Conservation (phyloP, 2,329 filamentous ascomycete genomes). For the Lachnellula suecica region DNA sequence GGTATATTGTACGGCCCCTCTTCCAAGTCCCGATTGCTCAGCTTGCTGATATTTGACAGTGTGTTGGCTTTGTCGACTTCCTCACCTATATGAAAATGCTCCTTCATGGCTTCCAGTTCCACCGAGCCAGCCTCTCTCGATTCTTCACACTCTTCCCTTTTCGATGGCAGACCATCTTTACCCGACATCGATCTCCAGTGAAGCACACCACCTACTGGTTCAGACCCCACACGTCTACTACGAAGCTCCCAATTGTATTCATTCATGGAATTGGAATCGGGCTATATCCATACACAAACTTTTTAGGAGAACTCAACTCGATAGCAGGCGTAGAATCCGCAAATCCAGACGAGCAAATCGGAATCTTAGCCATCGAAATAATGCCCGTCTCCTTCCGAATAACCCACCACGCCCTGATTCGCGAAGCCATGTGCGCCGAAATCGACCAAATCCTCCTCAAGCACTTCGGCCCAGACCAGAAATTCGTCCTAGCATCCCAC, state of each 20-base stretch:
- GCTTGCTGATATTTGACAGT: slow-evolving; percentile 17
- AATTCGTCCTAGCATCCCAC: slow-evolving; percentile 53
- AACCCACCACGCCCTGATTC: slow-evolving; percentile 46
- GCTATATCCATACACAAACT: slow-evolving; percentile 55
- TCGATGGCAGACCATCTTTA: slow-evolving; percentile 47
- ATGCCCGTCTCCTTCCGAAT: slow-evolving; percentile 59
- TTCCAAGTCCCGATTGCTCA: neutral
- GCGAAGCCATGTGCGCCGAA: slow-evolving; percentile 49
- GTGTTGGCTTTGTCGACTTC: slow-evolving; percentile 35
- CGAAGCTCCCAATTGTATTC: slow-evolving; percentile 56
- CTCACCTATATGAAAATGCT: slow-evolving; percentile 36
- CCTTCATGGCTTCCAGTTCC: slow-evolving; percentile 46
- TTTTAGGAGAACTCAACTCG: slow-evolving; percentile 51
- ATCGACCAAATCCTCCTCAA: slow-evolving; percentile 49
- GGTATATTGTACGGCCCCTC: slow-evolving; percentile 51
- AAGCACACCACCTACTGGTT: slow-evolving; percentile 58
- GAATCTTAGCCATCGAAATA: slow-evolving; percentile 58
- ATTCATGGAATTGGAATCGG: slow-evolving; percentile 64
- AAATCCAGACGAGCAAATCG: slow-evolving; percentile 47
- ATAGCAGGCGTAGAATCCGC: slow-evolving; percentile 27
- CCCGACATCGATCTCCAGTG: slow-evolving; percentile 44
- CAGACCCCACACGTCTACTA: slow-evolving; percentile 57
- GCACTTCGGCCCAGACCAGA: slow-evolving; percentile 45
- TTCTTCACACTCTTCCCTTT: slow-evolving; percentile 53
- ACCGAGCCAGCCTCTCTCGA: slow-evolving; percentile 42